Percentiles rank a stretch among this genome's conserved stretches.
These are phyloP conservation scores for Tetradesmus lagerheimii DNA, from an alignment of 139 green algal species.

Conservation along the genomic window DNA sequence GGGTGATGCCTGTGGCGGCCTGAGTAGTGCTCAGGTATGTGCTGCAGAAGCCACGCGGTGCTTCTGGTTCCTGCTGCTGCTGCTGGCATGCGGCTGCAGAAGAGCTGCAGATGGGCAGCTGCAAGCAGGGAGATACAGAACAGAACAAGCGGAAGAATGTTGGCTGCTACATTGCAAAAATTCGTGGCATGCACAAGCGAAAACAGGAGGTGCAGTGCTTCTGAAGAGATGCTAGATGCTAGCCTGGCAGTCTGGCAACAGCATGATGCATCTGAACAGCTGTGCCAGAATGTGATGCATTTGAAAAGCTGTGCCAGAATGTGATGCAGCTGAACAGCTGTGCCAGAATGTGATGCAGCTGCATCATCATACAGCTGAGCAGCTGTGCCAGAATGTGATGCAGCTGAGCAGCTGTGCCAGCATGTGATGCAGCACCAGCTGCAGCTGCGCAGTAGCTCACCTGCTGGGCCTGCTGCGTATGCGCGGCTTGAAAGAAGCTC, in stretches of 20 bases:
- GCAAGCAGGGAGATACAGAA: not conserved
- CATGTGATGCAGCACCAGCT: not conserved
- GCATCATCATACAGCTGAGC: not conserved
- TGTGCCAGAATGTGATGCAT: not conserved
- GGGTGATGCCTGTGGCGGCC: slow-evolving; percentile 1
- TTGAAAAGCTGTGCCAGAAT: not conserved
- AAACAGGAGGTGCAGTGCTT: no score
- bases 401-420: not conserved
- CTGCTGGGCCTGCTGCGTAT: not conserved
- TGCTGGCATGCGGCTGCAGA: not conserved
- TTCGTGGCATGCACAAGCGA: no score
- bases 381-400: not conserved
- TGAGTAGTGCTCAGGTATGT: not conserved
- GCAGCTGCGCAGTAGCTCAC: not conserved
- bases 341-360: not conserved
- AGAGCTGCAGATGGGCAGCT: not conserved
- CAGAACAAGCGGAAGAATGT: not conserved
- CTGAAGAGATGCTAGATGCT: no score
- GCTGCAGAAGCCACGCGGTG: not conserved
- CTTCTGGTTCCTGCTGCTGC: not conserved
- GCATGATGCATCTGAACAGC: no score
- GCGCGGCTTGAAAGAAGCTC: not conserved
- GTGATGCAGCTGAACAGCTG: not conserved
- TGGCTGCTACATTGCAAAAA: not conserved
- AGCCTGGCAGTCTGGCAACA: not conserved